These are phyloP conservation scores for Xylariomycetidae sp. DNA, from an alignment of 2,329 filamentous ascomycete genomes.

Conservation along the genomic window DNA sequence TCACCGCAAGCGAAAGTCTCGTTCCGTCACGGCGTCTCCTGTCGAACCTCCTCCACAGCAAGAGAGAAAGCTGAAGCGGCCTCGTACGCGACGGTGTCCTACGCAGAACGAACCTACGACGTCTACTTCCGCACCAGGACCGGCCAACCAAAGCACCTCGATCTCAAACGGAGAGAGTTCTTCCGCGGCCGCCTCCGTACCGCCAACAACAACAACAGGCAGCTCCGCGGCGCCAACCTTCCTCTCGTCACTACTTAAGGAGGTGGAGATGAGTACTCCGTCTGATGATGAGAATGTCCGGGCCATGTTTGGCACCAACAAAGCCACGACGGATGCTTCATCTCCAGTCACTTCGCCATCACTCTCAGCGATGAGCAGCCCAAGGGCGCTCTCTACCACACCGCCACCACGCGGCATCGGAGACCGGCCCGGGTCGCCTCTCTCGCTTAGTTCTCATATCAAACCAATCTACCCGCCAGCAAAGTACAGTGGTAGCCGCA, in stretches of 20 bases:
- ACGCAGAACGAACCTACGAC: conserved; percentile 42
- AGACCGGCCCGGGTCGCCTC: conserved; percentile 58
- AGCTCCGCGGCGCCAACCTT: conserved; percentile 60
- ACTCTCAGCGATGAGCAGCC: conserved; percentile 59
- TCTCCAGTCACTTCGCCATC: conserved; percentile 64
- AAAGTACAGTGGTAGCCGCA: conserved; percentile 60
- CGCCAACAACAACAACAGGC: too few relatives aligned
- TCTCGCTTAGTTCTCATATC: conserved; percentile 64
- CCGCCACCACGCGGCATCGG: conserved; percentile 59
- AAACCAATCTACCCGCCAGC: conserved; percentile 69
- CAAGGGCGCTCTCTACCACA: conserved; percentile 60
- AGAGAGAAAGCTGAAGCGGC: conserved; percentile 80
- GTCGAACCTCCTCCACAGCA: conserved; percentile 62
- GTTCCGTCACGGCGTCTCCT: conserved; percentile 66
- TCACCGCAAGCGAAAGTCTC: conserved; percentile 66
- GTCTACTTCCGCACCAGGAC: conserved; percentile 21
- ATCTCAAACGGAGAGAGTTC: too few relatives aligned
- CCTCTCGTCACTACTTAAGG: conserved; percentile 77
- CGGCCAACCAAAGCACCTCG: conserved; percentile 15
- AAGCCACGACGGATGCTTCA: conserved; percentile 33
- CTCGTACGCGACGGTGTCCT: conserved; percentile 65
- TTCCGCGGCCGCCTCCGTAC: too few relatives aligned
- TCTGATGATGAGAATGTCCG: conserved; percentile 51
- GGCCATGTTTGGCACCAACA: conserved; percentile 30
- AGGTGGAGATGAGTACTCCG: conserved; percentile 65